Evolutionary conservation across 2,329 filamentous ascomycete genomes (phyloP).

Genomic region (Bipolaris gigantea): DNA sequence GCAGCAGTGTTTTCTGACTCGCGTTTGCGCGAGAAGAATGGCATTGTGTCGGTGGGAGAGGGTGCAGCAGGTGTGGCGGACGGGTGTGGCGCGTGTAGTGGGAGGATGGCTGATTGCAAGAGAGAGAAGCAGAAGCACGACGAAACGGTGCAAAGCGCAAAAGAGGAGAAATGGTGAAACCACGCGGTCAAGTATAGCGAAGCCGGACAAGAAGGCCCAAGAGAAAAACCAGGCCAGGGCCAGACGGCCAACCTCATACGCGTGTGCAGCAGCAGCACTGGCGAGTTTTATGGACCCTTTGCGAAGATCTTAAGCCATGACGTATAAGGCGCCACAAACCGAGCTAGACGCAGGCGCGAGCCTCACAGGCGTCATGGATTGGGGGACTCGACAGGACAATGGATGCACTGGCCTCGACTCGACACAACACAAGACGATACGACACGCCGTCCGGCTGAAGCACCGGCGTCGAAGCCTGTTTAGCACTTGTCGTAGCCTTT

Average conservation of each 20-base stretch:
- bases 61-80: neutral
- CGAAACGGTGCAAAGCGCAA: neutral
- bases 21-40: constrained; percentile 31
- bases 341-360: constrained; percentile 4
- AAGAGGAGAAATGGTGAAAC: constrained; percentile 2
- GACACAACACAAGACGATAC: too few relatives aligned
- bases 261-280: constrained; percentile 24
- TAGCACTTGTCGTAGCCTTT: constrained; percentile 1
- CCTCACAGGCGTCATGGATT: constrained; percentile 9
- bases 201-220: neutral
- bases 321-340: constrained; percentile 20
- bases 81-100: neutral
- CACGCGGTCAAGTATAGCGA: constrained; percentile 1
- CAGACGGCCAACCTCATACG: constrained; percentile 20
- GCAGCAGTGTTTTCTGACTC: constrained; percentile 21
- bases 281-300: constrained; percentile 28
- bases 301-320: constrained; percentile 24
- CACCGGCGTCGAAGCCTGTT: constrained; percentile 10
- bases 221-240: neutral
- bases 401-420: neutral
- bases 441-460: constrained; percentile 8
- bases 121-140: neutral
- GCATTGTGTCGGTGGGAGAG: constrained; percentile 9
- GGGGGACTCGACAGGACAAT: constrained; percentile 7
- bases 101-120: neutral